Evolutionary conservation across 768 basidiomycete species (phyloP), one percentile per base, ranked within the genome.

Genomic region (Lyophyllum shimeji): DNA sequence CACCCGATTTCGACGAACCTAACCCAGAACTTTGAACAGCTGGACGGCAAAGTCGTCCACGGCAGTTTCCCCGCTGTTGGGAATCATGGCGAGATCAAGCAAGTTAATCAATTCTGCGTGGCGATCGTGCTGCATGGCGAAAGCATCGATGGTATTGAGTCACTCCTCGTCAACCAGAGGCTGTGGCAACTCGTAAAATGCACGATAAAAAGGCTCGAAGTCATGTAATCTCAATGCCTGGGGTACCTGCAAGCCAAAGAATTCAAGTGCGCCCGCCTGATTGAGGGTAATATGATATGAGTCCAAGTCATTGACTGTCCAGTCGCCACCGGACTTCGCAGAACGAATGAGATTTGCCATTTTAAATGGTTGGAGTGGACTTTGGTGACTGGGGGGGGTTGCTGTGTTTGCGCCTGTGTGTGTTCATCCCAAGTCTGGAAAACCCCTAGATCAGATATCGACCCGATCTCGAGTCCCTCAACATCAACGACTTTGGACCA

Each of bases 11-110:
- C 57, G 60, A 52, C 65, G 60, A 20, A 50, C 48, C 55, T 64
- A 71, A 25, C 63, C 67, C 42, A 69, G 62, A 15, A 67, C 56
- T n/a, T 50, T 44, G 37, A 70, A 60, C 42, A 67, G 66, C 58
- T 59, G 62, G 24, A 40, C 40, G 44, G 69, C 58, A 29, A 71
- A 67, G 53, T 65, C 58, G 54, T 55, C 55, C 9, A 67, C 61
- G 17, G 50, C n/a, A 45, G 53, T 61, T 43, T 67, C 65, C 52
- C 65, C 65, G 45, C 23, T 15, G 13, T n/a, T 15, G 7, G 23
- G 46, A 7, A 7, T 8, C 21, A 15, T 43, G 21, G 25, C 39
- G 25, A 43, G 27, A 52, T 44, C n/a, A n/a, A n/a, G n/a, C n/a
- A n/a, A n/a, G n/a, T n/a, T n/a, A n/a, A n/a, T n/a, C n/a, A n/a